Percentiles rank a stretch among this genome's conserved stretches.
Conservation (phyloP, 2,329 filamentous ascomycete species). For the Trematosphaeria pertusa region DNA sequence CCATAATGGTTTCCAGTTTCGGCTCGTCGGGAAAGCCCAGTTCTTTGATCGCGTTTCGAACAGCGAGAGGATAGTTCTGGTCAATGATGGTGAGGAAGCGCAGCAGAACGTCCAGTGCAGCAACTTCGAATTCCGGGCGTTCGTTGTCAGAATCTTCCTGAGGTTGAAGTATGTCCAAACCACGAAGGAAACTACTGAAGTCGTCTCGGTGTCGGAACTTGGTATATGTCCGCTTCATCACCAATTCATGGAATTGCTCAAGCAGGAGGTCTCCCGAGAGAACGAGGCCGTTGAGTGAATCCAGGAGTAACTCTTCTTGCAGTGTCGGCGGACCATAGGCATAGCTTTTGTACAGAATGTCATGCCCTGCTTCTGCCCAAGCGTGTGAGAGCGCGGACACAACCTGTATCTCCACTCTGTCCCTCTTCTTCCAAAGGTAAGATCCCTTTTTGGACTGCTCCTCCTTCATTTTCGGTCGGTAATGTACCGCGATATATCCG, state of each 20-base stretch:
- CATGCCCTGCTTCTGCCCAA: constrained; percentile 39
- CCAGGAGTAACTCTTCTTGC: constrained; percentile 16
- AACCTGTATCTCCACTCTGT: constrained; percentile 40
- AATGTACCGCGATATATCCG: constrained; percentile 19
- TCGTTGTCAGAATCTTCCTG: constrained; percentile 2
- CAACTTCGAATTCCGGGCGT: constrained; percentile 3
- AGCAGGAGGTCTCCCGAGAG: constrained; percentile 20
- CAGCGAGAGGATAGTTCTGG: constrained; percentile 7
- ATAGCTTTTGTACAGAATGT: constrained; percentile 34
- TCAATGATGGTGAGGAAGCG: constrained; percentile 8
- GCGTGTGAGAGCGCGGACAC: constrained; percentile 31
- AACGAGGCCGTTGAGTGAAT: constrained; percentile 20
- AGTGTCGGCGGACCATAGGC: constrained; percentile 12
- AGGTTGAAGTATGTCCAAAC: constrained; percentile 6
- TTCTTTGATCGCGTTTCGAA: constrained; percentile 11
- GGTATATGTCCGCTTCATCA: constrained; percentile 13
- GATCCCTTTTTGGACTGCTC: neutral
- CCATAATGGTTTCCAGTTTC: neutral
- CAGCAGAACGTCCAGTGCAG: constrained; percentile 9
- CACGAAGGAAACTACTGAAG: constrained; percentile 11
- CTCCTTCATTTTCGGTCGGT: constrained; percentile 14
- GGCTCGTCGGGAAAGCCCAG: constrained; percentile 7
- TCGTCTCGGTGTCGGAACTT: constrained; percentile 9
- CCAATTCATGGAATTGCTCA: constrained; percentile 19
- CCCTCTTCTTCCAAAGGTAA: constrained; percentile 1